Base-by-base conservation (phyloP, 129 eudicot genomes). In the Daucus carota region DNA sequence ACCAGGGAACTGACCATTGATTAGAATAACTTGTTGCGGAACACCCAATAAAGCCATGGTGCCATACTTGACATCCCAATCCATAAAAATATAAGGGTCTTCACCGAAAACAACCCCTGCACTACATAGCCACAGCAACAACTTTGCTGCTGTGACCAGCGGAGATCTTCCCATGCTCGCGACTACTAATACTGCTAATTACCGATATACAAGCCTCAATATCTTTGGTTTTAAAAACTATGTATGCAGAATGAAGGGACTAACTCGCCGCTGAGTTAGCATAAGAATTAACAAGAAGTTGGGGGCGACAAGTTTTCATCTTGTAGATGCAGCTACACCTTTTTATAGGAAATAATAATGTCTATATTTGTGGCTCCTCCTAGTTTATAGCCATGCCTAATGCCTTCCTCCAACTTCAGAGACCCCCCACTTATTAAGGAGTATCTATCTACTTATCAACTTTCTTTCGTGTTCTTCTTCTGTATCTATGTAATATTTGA, bases 1-100 rank as follows among this genome's bases (percentile, higher is more conserved):
- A 7, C 98, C 98, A 0, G 96, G 96, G 79, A 88, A 93, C 31
- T 84, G 77, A 29, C 84, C 95, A 47, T 93, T 88, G 81, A 93
- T 90, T 33, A 90, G 80, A 59, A 93, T 93, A 76, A 80, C 98
- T 68, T 93, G 96, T 70, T 88, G 89, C 13, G 94, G 87, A 73
- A 86, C 88, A 0, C 98, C 98, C 36, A 93, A 78, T 0, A 96
- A 96, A 36, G 98, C 72, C 33, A 86, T 83, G 47, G 92, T 85
- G 45, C 96, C 96, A 60, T 87, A 93, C 14, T 84, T 88, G 40
- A 93, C 90, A 38, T 93, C 73, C 98, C 96, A 93, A 12, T 84
- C 87, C 65, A 75, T 84, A 77, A 83, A 87, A 28, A 74, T 78
- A 73, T 90, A 90, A 17, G 96, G 96, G 50, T 93, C 98, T 76